A percentile compares a stretch with the other conserved stretches of the same genome.
phyloP scores from a whole-genome alignment of 331 rosid genomes.

The Arachis monticola region DNA sequence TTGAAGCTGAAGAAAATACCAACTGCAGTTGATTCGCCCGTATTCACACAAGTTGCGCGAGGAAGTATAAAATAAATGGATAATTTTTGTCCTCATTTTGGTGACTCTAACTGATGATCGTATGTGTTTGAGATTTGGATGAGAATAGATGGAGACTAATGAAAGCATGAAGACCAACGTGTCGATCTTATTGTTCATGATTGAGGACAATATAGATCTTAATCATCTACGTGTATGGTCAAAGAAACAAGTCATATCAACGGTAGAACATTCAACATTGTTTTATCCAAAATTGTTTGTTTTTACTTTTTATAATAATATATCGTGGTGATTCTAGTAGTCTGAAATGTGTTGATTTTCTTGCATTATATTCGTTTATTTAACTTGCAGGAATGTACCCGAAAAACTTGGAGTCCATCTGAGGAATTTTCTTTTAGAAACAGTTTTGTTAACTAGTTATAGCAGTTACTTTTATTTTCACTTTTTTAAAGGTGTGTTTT shows the following conservation, averaged over 20 bases:
- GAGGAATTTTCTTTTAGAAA: neutral
- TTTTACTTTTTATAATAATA: neutral
- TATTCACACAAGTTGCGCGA: neutral
- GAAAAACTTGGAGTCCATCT: neutral
- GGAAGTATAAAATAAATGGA: neutral
- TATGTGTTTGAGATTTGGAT: neutral
- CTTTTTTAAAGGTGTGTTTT: no score
- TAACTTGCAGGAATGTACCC: neutral
- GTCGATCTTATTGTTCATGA: neutral
- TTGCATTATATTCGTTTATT: neutral
- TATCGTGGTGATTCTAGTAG: neutral
- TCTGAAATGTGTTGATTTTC: neutral
- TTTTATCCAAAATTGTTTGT: neutral
- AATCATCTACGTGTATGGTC: neutral
- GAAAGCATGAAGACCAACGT: neutral
- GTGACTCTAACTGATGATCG: neutral
- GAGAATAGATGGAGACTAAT: neutral
- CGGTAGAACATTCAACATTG: neutral
- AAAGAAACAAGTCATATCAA: neutral
- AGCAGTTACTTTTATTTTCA: no score
- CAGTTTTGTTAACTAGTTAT: no score
- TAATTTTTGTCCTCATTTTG: neutral
- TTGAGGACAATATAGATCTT: neutral
- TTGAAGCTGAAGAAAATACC: neutral
- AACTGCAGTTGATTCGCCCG: neutral